These are phyloP conservation scores for Taphrina wiesneri DNA, from an alignment of 1,139 yeast species.

Conservation along the genomic window DNA sequence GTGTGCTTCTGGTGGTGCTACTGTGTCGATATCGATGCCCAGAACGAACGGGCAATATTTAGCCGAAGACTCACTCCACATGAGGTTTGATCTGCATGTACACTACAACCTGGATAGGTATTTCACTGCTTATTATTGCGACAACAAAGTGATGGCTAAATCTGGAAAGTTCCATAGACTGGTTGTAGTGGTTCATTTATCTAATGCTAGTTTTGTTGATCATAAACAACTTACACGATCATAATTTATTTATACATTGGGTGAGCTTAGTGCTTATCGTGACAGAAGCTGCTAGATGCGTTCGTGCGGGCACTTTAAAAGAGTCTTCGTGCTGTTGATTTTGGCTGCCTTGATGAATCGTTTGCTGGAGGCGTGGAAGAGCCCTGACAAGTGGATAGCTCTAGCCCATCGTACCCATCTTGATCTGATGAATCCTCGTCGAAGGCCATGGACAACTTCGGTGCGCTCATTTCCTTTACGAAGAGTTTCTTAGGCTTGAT, in stretches of 20 bases:
- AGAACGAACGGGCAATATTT: neutral
- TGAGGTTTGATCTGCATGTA: neutral
- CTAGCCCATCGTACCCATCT: neutral
- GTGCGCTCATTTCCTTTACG: conserved; percentile 17
- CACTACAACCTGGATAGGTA: neutral
- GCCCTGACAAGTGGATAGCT: neutral
- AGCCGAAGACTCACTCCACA: neutral
- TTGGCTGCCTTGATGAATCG: neutral
- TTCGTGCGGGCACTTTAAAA: neutral
- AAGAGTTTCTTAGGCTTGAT: conserved; percentile 6
- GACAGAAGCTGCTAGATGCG: neutral
- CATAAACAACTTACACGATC: neutral
- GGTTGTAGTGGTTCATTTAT: neutral
- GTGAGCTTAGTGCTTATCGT: neutral
- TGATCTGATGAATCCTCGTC: neutral
- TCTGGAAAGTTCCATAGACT: too few species aligned
- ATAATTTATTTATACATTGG: neutral
- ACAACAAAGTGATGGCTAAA: too few species aligned
- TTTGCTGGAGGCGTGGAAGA: neutral
- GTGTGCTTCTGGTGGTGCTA: too few species aligned
- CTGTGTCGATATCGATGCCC: neutral
- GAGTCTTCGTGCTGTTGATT: neutral
- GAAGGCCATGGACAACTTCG: conserved; percentile 6
- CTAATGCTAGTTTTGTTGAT: neutral
- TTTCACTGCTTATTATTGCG: too few species aligned